These are phyloP conservation scores for Aureobasidium lini DNA, from an alignment of 2,329 filamentous ascomycete species.

Conservation along the genomic window DNA sequence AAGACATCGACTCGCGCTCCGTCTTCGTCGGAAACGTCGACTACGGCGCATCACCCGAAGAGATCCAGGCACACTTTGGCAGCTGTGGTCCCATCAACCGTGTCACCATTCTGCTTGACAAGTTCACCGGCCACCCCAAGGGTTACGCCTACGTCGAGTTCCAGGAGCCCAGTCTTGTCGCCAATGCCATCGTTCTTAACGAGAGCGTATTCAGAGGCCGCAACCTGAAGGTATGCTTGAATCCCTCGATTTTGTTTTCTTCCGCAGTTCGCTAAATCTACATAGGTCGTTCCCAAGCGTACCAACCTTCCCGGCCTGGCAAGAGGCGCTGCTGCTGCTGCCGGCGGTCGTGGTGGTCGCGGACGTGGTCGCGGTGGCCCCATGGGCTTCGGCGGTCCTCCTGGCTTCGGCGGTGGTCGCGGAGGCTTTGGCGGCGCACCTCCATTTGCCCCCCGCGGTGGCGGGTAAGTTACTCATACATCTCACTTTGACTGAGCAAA, in stretches of 20 bases:
- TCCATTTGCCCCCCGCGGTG: conserved; percentile 30
- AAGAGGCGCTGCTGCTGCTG: conserved; percentile 60
- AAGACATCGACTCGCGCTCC: conserved; percentile 89
- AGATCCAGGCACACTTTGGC: conserved; percentile 97
- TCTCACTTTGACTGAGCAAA: not conserved
- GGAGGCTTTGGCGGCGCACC: conserved; percentile 29
- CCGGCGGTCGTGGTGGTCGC: conserved; percentile 45
- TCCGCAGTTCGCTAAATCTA: conserved; percentile 19
- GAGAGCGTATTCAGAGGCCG: conserved; percentile 93
- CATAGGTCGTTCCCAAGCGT: conserved; percentile 76
- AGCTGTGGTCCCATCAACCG: conserved; percentile 96
- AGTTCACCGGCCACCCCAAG: conserved; percentile 98
- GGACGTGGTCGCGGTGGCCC: conserved; percentile 30
- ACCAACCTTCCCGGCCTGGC: conserved; percentile 95
- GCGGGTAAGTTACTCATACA: conserved; percentile 27
- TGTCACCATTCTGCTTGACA: conserved; percentile 94
- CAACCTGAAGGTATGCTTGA: conserved; percentile 72
- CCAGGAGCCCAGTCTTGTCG: conserved; percentile 84
- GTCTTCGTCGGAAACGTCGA: conserved; percentile 99
- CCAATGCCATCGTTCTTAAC: conserved; percentile 88
- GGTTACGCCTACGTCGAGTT: conserved; percentile 99
- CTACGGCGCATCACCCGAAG: conserved; percentile 92
- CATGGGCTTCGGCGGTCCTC: conserved; percentile 47
- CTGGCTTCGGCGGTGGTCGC: conserved; percentile 41
- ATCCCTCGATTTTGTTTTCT: not conserved